Percentiles rank a stretch among this genome's conserved stretches.
These are phyloP conservation scores for Cryptosporidium ubiquitum DNA, from an alignment of 169 alveolate species.

Conservation along the genomic window DNA sequence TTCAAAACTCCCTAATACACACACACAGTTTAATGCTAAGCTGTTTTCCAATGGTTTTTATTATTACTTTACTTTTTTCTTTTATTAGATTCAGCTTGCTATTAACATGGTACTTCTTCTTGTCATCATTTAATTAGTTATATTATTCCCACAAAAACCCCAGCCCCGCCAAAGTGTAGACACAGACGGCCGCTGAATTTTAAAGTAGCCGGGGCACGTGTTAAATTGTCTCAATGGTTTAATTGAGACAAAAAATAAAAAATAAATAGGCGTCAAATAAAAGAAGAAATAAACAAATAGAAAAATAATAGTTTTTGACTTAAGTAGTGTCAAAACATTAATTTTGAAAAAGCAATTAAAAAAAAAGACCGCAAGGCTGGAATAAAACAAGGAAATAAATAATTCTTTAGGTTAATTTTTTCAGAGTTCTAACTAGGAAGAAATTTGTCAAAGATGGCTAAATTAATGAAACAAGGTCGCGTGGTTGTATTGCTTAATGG, in stretches of 20 bases:
- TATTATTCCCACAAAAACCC: not conserved
- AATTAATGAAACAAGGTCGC: constrained; percentile 95
- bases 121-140: not conserved
- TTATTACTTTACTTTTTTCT: not conserved
- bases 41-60: not conserved
- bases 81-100: not conserved
- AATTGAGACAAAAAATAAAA: constrained; percentile 1
- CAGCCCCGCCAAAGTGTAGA: not conserved
- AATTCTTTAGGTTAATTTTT: constrained; percentile 13
- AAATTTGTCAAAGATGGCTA: constrained; percentile 78
- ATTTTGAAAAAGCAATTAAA: not conserved
- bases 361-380: not conserved
- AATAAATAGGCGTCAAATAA: not conserved
- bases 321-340: not conserved
- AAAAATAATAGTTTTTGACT: not conserved
- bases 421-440: not conserved
- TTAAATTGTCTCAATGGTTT: constrained; percentile 3
- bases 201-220: not conserved
- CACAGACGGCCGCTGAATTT: not conserved
- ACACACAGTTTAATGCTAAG: not conserved
- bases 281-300: not conserved
- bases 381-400: not conserved
- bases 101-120: not conserved
- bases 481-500: constrained; percentile 96
- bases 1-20: not conserved